Percentiles rank a stretch among this genome's conserved stretches.
Conservation (phyloP, 768 basidiomycete species). For the Tylopilus plumbeoviolaceoides region DNA sequence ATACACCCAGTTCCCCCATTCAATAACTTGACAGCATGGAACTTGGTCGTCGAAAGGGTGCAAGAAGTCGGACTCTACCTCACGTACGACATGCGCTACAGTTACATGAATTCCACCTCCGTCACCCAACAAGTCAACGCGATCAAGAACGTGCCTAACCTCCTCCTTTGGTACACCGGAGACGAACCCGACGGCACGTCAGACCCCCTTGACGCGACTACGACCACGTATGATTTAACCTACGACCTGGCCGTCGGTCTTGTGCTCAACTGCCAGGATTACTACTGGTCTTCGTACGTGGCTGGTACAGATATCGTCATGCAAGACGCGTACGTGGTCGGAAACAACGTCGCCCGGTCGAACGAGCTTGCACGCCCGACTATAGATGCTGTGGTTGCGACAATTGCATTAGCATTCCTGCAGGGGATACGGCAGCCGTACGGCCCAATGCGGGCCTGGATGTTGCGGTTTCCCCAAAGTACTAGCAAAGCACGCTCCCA, state of each 20-base stretch:
- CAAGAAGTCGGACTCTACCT: conserved; percentile 65
- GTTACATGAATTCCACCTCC: conserved; percentile 59
- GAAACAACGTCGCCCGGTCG: conserved; percentile 65
- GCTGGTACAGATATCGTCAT: conserved; percentile 59
- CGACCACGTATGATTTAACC: conserved; percentile 49
- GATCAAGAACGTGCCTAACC: conserved; percentile 62
- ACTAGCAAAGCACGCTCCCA: too few species aligned
- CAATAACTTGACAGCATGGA: conserved; percentile 52
- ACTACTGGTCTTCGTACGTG: conserved; percentile 54
- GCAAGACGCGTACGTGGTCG: conserved; percentile 53
- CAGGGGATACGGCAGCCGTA: conserved; percentile 38
- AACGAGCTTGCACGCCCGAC: conserved; percentile 51
- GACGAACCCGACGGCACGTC: conserved; percentile 72
- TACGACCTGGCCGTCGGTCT: conserved; percentile 56
- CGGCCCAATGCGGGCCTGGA: too few species aligned
- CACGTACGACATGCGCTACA: conserved; percentile 81
- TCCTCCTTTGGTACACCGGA: conserved; percentile 69
- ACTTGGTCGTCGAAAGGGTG: conserved; percentile 63
- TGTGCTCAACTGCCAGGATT: conserved; percentile 66
- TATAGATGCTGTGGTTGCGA: conserved; percentile 76
- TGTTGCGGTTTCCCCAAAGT: too few species aligned
- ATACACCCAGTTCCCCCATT: conserved; percentile 74
- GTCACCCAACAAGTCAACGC: conserved; percentile 65
- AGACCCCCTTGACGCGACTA: conserved; percentile 57
- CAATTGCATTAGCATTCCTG: conserved; percentile 43